Evolutionary conservation across 148 eudicot genomes (phyloP).

Genomic region (Camellia japonica): DNA sequence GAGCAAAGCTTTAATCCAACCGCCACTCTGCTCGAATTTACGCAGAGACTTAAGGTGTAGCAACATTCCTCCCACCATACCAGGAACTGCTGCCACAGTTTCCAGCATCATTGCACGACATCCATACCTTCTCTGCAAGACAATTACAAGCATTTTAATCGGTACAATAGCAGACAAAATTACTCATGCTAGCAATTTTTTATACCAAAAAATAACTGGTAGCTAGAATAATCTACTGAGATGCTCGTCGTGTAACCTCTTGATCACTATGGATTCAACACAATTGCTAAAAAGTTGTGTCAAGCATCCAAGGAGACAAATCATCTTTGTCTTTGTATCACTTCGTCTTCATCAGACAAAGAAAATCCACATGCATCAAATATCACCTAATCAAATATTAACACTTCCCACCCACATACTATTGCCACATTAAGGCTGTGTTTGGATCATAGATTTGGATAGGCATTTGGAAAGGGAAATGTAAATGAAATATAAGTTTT

Average conservation of each 20-base stretch:
- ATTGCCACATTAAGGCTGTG: too few relatives aligned
- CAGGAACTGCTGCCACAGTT: constrained; percentile 92
- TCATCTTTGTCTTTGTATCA: too few relatives aligned
- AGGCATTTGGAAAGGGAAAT: too few relatives aligned
- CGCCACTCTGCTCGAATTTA: constrained; percentile 81
- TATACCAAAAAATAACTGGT: not conserved
- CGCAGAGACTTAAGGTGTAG: constrained; percentile 83
- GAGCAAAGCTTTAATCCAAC: constrained; percentile 89
- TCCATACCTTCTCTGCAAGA: constrained; percentile 70
- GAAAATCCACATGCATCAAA: too few relatives aligned
- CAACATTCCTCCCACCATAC: constrained; percentile 89
- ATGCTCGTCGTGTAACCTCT: not conserved
- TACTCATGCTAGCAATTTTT: not conserved
- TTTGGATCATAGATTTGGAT: too few relatives aligned
- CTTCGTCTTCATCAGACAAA: too few relatives aligned
- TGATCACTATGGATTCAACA: too few relatives aligned
- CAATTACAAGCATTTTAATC: not conserved
- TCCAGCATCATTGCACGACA: constrained; percentile 99
- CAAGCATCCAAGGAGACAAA: too few relatives aligned
- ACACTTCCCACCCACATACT: too few relatives aligned
- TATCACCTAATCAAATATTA: too few relatives aligned
- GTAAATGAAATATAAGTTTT: too few relatives aligned
- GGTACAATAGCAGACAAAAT: not conserved
- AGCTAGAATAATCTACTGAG: not conserved
- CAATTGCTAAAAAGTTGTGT: too few relatives aligned